Conservation (phyloP, 768 basidiomycete species). For the Lactifluus pinguis region DNA sequence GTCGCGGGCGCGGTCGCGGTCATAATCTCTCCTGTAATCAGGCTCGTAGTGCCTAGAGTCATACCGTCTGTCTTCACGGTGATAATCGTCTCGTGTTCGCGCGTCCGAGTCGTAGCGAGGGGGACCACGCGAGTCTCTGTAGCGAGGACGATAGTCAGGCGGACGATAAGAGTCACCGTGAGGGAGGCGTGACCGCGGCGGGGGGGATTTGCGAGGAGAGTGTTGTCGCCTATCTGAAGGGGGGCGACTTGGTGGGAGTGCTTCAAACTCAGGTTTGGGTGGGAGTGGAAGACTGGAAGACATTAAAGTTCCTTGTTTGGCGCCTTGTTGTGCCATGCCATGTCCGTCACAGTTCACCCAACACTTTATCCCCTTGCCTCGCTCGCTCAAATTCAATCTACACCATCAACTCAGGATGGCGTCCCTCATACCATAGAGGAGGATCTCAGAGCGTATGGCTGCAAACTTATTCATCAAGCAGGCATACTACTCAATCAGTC, state of each 20-base stretch:
- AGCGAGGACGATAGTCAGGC: slow-evolving; percentile 3
- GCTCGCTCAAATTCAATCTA: slow-evolving; percentile 62
- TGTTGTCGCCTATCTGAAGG: slow-evolving; percentile 22
- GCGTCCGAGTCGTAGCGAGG: slow-evolving; percentile 6
- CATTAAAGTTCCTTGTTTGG: slow-evolving; percentile 4
- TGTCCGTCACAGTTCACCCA: slow-evolving; percentile 1
- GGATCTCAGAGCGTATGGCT: slow-evolving; percentile 84
- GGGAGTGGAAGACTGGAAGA: slow-evolving; percentile 28
- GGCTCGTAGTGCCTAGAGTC: slow-evolving; percentile 12
- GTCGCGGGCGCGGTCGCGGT: slow-evolving; percentile 12
- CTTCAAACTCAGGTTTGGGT: slow-evolving; percentile 27
- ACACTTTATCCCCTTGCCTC: slow-evolving; percentile 75
- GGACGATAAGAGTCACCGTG: slow-evolving; percentile 11
- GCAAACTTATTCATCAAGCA: slow-evolving; percentile 91
- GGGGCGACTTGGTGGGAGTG: slow-evolving; percentile 19
- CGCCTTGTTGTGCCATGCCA: slow-evolving; percentile 17
- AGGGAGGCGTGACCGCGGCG: slow-evolving; percentile 11
- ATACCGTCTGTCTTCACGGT: slow-evolving; percentile 12
- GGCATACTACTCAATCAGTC: slow-evolving; percentile 88
- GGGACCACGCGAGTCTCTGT: slow-evolving; percentile 9
- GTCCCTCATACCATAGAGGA: slow-evolving; percentile 75
- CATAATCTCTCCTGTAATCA: slow-evolving; percentile 7
- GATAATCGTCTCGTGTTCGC: slow-evolving; percentile 11
- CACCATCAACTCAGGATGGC: slow-evolving; percentile 77
- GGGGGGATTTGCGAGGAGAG: slow-evolving; percentile 17